Base-by-base conservation (phyloP, 257 asterid species). In the Solanum tarapatanum region DNA sequence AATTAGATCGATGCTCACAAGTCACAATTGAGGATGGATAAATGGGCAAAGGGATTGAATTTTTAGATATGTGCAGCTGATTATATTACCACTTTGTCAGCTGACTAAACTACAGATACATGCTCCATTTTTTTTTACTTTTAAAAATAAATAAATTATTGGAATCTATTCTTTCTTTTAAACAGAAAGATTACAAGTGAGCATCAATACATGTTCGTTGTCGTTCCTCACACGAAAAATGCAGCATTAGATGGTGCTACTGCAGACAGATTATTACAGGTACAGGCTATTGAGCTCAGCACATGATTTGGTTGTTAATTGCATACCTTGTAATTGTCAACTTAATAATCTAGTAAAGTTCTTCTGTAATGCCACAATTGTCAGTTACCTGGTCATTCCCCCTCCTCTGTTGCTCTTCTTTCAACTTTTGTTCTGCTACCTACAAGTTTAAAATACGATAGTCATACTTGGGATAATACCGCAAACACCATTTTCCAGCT, bases 401-500 rank as follows among this genome's bases (percentile, higher is more conserved):
- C 83, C 87, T 64, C 90, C 93, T 89, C 88, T 82, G 97, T 84
- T 90, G 95, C 93, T 89, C 92, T 88, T 92, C 95, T 85, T 39
- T 92, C 92, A 94, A 87, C 84, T 92, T 95, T 90, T 92, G 94
- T 87, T 94, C 96, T 2, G 98, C 98, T 64, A 88, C 96, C 98
- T 95, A 90, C 73, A 92, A 83, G 84, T 45, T 43, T 51, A 66
- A 79, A 16, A 45, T 45, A 80, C 3, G 14, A 41, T 37, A 26
- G 39, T 45, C 24, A 80, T 45, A 45, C 39, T 80, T 17, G 62
- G 3, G 36, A 88, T 79, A 84, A 84, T 66, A 87, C 64, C n/a
- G 37, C 30, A 41, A 75, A 39, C 24, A 87, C 70, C 82, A 26
- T 80, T 66, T 83, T 68, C 84, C 58, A 84, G 86, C 68, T 39